A percentile compares a stretch with the other conserved stretches of the same genome.
These are phyloP conservation scores for Euphrasia arctica DNA, from an alignment of 305 asterid species.

Conservation along the genomic window DNA sequence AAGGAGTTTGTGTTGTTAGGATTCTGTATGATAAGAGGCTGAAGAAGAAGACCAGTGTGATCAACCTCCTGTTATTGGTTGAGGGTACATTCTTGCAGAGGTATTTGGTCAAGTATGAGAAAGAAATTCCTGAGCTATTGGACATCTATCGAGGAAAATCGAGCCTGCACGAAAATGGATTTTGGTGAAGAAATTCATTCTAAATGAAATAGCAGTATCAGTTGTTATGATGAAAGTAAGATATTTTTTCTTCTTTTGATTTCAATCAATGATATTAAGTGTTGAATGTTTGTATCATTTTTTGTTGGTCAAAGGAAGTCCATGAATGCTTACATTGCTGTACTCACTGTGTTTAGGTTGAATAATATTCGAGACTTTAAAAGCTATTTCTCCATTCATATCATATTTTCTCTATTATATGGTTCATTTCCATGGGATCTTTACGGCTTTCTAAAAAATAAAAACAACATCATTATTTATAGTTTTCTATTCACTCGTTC, in stretches of 20 bases:
- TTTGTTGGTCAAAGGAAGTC: not conserved
- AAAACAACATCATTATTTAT: too few relatives aligned
- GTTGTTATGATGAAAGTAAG: not conserved
- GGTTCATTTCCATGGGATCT: too few relatives aligned
- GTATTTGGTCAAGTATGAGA: not conserved
- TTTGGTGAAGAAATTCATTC: not conserved
- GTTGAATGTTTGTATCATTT: not conserved
- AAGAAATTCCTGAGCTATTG: not conserved
- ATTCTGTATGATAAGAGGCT: constrained; percentile 1
- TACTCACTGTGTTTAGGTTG: not conserved
- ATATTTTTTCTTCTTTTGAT: not conserved
- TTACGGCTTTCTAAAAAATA: too few relatives aligned
- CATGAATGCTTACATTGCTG: not conserved
- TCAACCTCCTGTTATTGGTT: not conserved
- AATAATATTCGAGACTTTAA: not conserved
- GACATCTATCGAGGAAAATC: not conserved
- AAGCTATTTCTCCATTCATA: not conserved
- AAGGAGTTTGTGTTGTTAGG: not conserved
- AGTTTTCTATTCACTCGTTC: too few relatives aligned
- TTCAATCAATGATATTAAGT: not conserved
- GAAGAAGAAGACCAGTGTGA: not conserved
- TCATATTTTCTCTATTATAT: too few relatives aligned
- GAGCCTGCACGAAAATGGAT: not conserved
- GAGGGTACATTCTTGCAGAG: not conserved
- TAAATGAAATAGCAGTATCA: not conserved